phyloP scores from a whole-genome alignment of 1,139 yeast genomes.

The Spathaspora jeffriesii region DNA sequence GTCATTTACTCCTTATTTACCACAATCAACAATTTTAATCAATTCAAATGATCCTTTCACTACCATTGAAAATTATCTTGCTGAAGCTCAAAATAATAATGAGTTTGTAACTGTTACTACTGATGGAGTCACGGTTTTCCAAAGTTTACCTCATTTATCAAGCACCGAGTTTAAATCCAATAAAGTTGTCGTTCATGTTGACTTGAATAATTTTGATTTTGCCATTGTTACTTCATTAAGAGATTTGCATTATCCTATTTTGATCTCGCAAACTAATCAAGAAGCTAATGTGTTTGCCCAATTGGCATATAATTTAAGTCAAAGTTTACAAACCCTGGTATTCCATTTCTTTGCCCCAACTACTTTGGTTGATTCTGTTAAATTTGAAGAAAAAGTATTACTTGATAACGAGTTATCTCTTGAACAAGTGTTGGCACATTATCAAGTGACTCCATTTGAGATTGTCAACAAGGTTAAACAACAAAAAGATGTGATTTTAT shows the following conservation, averaged over 20 bases:
- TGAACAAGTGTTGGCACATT: slow-evolving; percentile 27
- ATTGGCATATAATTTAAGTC: slow-evolving; percentile 56
- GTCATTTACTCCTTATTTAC: slow-evolving; percentile 24
- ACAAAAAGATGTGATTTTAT: slow-evolving; percentile 55
- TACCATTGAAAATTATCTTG: slow-evolving; percentile 34
- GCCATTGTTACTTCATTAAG: slow-evolving; percentile 68
- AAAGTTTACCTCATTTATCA: slow-evolving; percentile 57
- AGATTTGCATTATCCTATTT: slow-evolving; percentile 63
- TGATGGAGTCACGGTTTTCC: slow-evolving; percentile 52
- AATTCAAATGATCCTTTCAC: slow-evolving; percentile 58
- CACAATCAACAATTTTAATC: slow-evolving; percentile 32
- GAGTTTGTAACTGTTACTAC: slow-evolving; percentile 52
- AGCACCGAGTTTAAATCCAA: slow-evolving; percentile 34
- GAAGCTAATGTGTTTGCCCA: slow-evolving; percentile 54
- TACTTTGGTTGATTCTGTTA: slow-evolving; percentile 15
- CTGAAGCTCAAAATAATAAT: slow-evolving; percentile 11
- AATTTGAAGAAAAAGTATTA: slow-evolving; percentile 16
- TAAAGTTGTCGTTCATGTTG: slow-evolving; percentile 63
- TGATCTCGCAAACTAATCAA: slow-evolving; percentile 60
- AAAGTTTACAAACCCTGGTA: slow-evolving; percentile 51
- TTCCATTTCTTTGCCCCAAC: slow-evolving; percentile 62
- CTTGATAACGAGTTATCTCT: slow-evolving; percentile 20
- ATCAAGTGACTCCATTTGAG: slow-evolving; percentile 32
- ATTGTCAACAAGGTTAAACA: slow-evolving; percentile 25
- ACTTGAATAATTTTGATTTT: slow-evolving; percentile 58